Evolutionary conservation across 2,329 filamentous ascomycete genomes (phyloP).

Genomic region (Incumbomyces delicatus): DNA sequence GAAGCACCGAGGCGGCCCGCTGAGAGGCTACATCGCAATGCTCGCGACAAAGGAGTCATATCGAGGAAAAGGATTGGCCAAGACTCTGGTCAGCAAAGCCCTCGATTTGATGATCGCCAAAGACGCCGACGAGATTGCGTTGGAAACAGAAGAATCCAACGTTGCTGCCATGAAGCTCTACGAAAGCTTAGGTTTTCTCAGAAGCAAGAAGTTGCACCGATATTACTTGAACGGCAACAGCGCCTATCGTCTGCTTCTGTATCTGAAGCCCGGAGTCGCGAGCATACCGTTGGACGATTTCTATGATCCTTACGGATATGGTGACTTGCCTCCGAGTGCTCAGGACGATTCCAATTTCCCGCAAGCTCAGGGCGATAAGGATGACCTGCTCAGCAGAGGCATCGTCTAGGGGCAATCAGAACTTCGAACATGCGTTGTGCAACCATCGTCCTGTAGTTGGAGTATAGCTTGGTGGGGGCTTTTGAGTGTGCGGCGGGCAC

Average conservation of each 20-base stretch:
- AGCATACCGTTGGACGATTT: conserved; percentile 27
- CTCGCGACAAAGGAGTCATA: conserved; percentile 75
- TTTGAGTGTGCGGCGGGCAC: too few species aligned
- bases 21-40: conserved; percentile 97
- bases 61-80: conserved; percentile 78
- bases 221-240: conserved; percentile 97
- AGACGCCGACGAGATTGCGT: conserved; percentile 83
- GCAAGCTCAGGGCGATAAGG: conserved; percentile 2
- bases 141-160: conserved; percentile 94
- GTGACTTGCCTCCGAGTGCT: conserved; percentile 14
- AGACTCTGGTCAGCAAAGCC: conserved; percentile 74
- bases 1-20: conserved; percentile 71
- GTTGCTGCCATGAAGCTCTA: conserved; percentile 83
- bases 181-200: conserved; percentile 80
- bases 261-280: conserved; percentile 55
- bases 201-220: conserved; percentile 84
- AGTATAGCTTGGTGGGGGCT: too few species aligned
- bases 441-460: too few species aligned
- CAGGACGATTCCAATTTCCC: conserved; percentile 15
- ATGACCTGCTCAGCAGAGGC: conserved; percentile 2
- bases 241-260: conserved; percentile 77
- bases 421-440: background rate
- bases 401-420: background rate
- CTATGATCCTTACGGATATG: conserved; percentile 26
- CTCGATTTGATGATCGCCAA: conserved; percentile 82